These are phyloP conservation scores for Aspergillus saccharolyticus DNA, from an alignment of 495 filamentous ascomycete species.

Conservation along the genomic window DNA sequence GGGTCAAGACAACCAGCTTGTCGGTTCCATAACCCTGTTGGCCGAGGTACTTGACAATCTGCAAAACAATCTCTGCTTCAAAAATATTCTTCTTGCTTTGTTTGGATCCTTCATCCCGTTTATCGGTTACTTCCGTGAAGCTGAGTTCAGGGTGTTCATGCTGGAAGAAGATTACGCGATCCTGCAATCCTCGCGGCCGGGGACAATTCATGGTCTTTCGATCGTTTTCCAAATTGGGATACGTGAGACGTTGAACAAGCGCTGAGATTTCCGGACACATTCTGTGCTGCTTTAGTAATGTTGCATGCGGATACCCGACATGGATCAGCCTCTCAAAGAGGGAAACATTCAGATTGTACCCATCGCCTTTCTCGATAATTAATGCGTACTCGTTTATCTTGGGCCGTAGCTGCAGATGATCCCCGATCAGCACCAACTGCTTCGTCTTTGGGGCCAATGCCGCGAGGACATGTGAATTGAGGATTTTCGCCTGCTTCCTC, in stretches of 20 bases:
- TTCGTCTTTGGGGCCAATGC: slow-evolving; percentile 55
- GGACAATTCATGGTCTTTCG: slow-evolving; percentile 46
- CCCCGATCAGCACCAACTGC: slow-evolving; percentile 70
- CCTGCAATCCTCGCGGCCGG: slow-evolving; percentile 51
- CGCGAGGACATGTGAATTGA: slow-evolving; percentile 65
- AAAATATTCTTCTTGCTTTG: slow-evolving; percentile 59
- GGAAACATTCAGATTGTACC: slow-evolving; percentile 65
- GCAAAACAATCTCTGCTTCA: slow-evolving; percentile 64
- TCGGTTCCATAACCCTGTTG: slow-evolving; percentile 71
- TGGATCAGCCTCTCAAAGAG: slow-evolving; percentile 67
- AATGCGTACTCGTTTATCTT: slow-evolving; percentile 62
- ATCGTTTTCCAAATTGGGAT: slow-evolving; percentile 60
- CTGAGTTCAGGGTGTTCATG: slow-evolving; percentile 57
- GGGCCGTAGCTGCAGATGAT: slow-evolving; percentile 72
- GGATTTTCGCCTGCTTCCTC: slow-evolving; percentile 81
- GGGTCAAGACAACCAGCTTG: slow-evolving; percentile 65
- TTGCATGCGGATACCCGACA: slow-evolving; percentile 49
- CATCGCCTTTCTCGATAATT: slow-evolving; percentile 60
- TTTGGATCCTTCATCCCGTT: slow-evolving; percentile 25
- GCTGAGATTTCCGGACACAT: slow-evolving; percentile 68
- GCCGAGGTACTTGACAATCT: slow-evolving; percentile 63
- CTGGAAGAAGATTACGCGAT: slow-evolving; percentile 62
- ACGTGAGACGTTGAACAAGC: slow-evolving; percentile 55
- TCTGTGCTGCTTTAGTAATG: slow-evolving; percentile 59
- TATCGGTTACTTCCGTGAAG: no score